These are phyloP conservation scores for Diplocarpon mali DNA, from an alignment of 2,329 filamentous ascomycete species.

Conservation along the genomic window DNA sequence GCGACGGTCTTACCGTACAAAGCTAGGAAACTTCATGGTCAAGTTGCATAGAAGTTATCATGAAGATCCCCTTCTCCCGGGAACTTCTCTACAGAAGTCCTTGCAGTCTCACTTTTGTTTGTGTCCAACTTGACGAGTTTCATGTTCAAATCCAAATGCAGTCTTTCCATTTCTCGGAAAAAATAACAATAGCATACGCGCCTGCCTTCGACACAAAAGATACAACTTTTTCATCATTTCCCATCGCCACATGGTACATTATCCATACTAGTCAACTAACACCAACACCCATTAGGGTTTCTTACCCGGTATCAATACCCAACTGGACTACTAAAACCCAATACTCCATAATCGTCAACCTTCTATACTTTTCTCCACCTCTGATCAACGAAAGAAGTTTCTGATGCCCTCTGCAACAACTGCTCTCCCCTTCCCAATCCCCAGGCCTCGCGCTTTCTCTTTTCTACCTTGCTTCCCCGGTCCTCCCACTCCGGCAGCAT, in stretches of 20 bases:
- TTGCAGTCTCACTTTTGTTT: too few species aligned
- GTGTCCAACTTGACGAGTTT: background rate
- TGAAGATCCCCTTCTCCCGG: too few species aligned
- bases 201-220: background rate
- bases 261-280: background rate
- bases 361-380: background rate
- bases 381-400: slow-evolving; percentile 23
- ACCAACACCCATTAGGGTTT: background rate
- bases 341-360: background rate
- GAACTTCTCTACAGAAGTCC: too few species aligned
- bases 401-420: slow-evolving; percentile 21
- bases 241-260: too few species aligned
- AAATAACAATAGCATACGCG: background rate
- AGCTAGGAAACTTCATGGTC: too few species aligned
- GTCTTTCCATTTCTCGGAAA: too few species aligned
- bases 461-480: slow-evolving; percentile 10
- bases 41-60: too few species aligned
- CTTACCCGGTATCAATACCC: background rate
- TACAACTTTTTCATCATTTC: too few species aligned
- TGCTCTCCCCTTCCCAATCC: slow-evolving; percentile 13
- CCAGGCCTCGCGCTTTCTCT: slow-evolving; percentile 9
- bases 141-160: background rate
- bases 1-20: too few species aligned
- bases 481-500: background rate
- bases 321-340: background rate